Conservation (phyloP, 176 grass and related monocot species). For the Areca catechu region DNA sequence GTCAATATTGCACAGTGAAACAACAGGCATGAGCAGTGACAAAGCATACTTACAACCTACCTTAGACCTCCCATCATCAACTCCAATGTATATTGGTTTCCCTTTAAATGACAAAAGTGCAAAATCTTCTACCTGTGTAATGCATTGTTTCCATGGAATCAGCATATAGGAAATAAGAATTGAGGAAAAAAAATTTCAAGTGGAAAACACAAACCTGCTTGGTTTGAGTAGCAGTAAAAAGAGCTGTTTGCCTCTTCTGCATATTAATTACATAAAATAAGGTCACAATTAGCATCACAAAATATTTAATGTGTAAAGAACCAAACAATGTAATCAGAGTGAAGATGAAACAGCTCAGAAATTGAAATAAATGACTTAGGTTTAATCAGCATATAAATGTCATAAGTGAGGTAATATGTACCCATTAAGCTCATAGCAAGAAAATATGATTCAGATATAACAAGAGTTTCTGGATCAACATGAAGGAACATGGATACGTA, state of each 20-base stretch:
- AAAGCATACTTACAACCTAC: slow-evolving; percentile 32
- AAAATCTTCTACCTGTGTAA: slow-evolving; percentile 74
- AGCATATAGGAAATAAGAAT: neutral
- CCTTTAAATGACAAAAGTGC: slow-evolving; percentile 83
- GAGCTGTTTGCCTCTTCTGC: slow-evolving; percentile 94
- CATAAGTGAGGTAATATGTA: too few relatives aligned
- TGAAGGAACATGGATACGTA: too few relatives aligned
- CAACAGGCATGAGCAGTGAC: neutral
- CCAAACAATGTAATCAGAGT: too few relatives aligned
- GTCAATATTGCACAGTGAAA: slow-evolving; percentile 11
- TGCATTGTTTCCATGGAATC: neutral
- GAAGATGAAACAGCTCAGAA: too few relatives aligned
- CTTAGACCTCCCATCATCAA: slow-evolving; percentile 74
- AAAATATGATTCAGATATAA: too few relatives aligned
- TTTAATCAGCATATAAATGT: too few relatives aligned
- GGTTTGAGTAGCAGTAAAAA: slow-evolving; percentile 94
- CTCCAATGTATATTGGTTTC: slow-evolving; percentile 78
- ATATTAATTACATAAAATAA: slow-evolving; percentile 7
- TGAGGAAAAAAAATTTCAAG: slow-evolving; percentile 4
- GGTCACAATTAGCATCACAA: too few relatives aligned
- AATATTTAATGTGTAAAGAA: too few relatives aligned
- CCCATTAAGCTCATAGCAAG: too few relatives aligned
- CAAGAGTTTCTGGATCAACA: too few relatives aligned
- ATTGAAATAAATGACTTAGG: too few relatives aligned
- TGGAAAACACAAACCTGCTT: slow-evolving; percentile 49